Conservation (phyloP, 148 eudicot species). For the Vaccinium myrtillus region DNA sequence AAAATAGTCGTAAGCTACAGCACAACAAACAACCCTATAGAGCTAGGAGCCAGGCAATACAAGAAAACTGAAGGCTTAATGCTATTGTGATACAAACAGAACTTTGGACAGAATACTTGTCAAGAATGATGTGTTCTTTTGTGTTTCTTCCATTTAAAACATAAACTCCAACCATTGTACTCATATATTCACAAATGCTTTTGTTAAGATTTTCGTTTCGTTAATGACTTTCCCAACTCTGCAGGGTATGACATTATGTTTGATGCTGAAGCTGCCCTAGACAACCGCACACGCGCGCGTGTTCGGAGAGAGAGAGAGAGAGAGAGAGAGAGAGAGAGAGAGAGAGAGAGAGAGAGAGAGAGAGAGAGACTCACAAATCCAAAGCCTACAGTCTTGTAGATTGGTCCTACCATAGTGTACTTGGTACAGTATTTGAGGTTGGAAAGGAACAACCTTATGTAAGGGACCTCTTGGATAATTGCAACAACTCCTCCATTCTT, state of each 20-base stretch:
- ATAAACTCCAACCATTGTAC: no score
- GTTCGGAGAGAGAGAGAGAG: no score
- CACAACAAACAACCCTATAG: neutral
- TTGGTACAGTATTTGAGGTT: constrained; percentile 23
- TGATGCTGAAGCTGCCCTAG: neutral
- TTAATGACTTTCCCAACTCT: neutral
- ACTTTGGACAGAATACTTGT: neutral
- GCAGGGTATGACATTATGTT: neutral
- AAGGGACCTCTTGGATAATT: constrained; percentile 37
- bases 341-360: no score
- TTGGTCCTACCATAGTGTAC: constrained; percentile 29
- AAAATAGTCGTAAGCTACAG: no score
- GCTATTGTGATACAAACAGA: neutral
- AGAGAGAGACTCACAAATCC: no score
- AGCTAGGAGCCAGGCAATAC: neutral
- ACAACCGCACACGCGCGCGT: neutral
- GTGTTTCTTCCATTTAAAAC: no score
- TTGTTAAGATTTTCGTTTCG: no score
- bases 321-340: no score
- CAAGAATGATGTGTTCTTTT: no score
- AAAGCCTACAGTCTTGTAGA: constrained; percentile 21
- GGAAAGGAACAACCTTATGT: constrained; percentile 26
- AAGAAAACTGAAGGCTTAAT: neutral
- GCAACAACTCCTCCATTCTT: constrained; percentile 37
- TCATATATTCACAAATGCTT: no score